A percentile compares a stretch with the other conserved stretches of the same genome.
These are phyloP conservation scores for Colletotrichum theobromicola DNA, from an alignment of 2,329 filamentous ascomycete genomes.

Conservation along the genomic window DNA sequence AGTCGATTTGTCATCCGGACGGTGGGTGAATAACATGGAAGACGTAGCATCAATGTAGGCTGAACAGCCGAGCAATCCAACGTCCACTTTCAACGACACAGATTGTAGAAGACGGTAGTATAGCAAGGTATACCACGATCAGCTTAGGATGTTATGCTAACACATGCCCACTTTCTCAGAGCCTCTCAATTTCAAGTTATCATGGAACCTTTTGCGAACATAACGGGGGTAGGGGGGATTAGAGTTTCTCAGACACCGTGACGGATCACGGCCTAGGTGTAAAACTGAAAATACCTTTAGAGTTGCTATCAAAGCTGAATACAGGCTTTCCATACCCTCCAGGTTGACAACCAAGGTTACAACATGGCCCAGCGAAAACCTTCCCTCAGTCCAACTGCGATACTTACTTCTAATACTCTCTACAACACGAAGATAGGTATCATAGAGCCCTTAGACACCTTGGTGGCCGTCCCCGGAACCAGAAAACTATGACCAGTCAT, in stretches of 20 bases:
- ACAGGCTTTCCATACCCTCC: neutral
- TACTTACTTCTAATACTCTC: neutral
- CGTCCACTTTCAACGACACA: neutral
- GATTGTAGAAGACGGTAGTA: neutral
- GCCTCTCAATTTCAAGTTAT: rapidly evolving
- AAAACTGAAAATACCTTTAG: too few relatives aligned
- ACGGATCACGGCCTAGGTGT: rapidly evolving
- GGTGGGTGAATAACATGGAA: too few relatives aligned
- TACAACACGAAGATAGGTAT: neutral
- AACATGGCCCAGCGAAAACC: rapidly evolving
- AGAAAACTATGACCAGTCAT: neutral
- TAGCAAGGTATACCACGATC: neutral
- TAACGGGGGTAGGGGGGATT: too few relatives aligned
- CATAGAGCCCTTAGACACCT: neutral
- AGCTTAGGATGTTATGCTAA: too few relatives aligned
- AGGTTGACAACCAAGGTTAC: neutral
- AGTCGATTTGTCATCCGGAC: neutral
- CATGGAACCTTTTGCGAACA: neutral
- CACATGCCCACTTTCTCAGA: too few relatives aligned
- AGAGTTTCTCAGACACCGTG: rapidly evolving
- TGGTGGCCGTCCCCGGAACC: neutral
- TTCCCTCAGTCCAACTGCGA: neutral
- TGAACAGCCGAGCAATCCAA: neutral
- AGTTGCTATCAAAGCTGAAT: too few relatives aligned
- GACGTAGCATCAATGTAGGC: neutral